phyloP scores from a whole-genome alignment of 202 grass and related monocot genomes.

The Schoenoplectus tabernaemontani region DNA sequence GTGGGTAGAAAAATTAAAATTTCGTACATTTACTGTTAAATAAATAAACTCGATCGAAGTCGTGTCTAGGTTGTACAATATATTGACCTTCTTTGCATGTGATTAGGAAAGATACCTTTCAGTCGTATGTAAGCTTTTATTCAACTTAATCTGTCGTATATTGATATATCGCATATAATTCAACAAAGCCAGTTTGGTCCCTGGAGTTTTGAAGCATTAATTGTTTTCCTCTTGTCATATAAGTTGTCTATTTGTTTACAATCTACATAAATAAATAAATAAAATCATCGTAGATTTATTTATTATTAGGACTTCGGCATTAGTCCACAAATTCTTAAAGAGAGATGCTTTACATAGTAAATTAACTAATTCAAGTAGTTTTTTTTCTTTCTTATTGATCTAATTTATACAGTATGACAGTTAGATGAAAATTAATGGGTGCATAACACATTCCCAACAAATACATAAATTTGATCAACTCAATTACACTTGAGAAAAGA shows the following conservation, averaged over 20 bases:
- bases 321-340: neutral
- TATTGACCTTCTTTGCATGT: constrained; percentile 21
- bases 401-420: neutral
- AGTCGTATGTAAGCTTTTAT: constrained; percentile 5
- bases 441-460: constrained; percentile 16
- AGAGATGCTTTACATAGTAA: neutral
- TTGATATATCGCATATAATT: neutral
- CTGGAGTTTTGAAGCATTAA: neutral
- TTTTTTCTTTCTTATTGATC: neutral
- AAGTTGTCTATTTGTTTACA: neutral
- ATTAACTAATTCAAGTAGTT: neutral
- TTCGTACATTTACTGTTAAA: neutral
- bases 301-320: neutral
- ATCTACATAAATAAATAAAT: neutral
- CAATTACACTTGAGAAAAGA: constrained; percentile 31
- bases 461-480: constrained; percentile 18
- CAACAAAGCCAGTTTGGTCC: neutral
- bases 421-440: constrained; percentile 9
- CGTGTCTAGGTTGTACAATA: neutral
- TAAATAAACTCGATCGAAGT: neutral
- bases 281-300: neutral
- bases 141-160: neutral
- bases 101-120: neutral
- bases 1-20: constrained; percentile 5
- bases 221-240: neutral